Evolutionary conservation across 2,329 filamentous ascomycete species (phyloP).

Genomic region (Amylocarpus encephaloides): DNA sequence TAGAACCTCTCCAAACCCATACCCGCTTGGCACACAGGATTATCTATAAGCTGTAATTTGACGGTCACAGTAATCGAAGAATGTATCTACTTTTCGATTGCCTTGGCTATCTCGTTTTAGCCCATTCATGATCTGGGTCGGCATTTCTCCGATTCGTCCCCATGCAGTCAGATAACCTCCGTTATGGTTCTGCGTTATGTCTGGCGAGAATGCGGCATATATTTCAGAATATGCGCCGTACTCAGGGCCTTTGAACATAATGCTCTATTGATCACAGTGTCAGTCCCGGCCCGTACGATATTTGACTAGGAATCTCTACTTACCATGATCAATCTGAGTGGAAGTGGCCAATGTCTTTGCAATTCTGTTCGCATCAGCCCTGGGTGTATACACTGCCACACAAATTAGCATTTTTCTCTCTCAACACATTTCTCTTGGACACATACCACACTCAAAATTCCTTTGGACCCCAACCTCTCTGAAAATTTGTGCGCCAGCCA

Average conservation of each 20-base stretch:
- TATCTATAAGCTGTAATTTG: constrained; percentile 17
- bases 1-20: not conserved
- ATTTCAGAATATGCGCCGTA: constrained; percentile 35
- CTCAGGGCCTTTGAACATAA: constrained; percentile 27
- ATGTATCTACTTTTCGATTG: constrained; percentile 26
- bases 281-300: not conserved
- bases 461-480: constrained; percentile 26
- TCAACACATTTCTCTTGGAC: not conserved
- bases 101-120: constrained; percentile 26
- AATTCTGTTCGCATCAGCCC: constrained; percentile 37
- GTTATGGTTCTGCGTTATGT: constrained; percentile 29
- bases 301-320: not conserved
- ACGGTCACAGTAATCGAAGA: constrained; percentile 34
- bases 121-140: constrained; percentile 15
- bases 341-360: constrained; percentile 25
- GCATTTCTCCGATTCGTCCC: constrained; percentile 31
- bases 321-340: constrained; percentile 17
- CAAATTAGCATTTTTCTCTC: constrained; percentile 2
- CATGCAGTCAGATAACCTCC: constrained; percentile 39
- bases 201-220: constrained; percentile 32
- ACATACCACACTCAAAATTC: constrained; percentile 32
- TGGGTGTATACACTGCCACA: constrained; percentile 32
- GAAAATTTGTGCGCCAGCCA: constrained; percentile 30
- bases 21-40: not conserved
- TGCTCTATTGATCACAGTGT: constrained; percentile 7